Evolutionary conservation across 768 basidiomycete genomes (phyloP).

Genomic region (Coprinopsis sp.): DNA sequence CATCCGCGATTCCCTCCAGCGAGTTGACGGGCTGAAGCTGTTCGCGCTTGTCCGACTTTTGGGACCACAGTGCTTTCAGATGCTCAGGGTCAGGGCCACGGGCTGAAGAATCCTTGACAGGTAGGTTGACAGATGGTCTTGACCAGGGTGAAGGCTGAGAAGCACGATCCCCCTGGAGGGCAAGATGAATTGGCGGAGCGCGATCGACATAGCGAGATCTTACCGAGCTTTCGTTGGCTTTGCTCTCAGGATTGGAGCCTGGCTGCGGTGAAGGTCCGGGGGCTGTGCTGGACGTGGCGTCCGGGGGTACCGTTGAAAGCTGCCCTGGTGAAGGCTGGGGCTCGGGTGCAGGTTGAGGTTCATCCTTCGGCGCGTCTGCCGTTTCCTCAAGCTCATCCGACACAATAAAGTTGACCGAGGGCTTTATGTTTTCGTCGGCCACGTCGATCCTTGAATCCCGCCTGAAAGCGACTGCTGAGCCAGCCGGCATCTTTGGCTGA

Average conservation of each 20-base stretch:
- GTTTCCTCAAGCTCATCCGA: constrained; percentile 67
- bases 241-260: constrained; percentile 40
- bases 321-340: background rate
- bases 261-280: constrained; percentile 3
- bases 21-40: constrained; percentile 65
- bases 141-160: constrained; percentile 45
- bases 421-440: constrained; percentile 41
- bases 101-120: constrained; percentile 63
- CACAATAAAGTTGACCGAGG: constrained; percentile 70
- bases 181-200: background rate
- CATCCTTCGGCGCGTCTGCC: constrained; percentile 11
- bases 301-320: background rate
- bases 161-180: constrained; percentile 41
- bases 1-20: constrained; percentile 78
- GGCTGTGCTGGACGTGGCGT: background rate
- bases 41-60: constrained; percentile 66
- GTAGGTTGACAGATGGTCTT: constrained; percentile 48
- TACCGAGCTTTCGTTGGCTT: constrained; percentile 53
- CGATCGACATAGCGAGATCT: constrained; percentile 20
- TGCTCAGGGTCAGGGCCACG: constrained; percentile 79
- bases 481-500: constrained; percentile 70
- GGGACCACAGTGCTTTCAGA: constrained; percentile 80
- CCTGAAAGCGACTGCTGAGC: constrained; percentile 69
- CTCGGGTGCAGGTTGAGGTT: background rate
- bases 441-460: constrained; percentile 56